Base-by-base conservation (phyloP, 1,139 yeast species). In the Groenewaldozyma sp. region DNA sequence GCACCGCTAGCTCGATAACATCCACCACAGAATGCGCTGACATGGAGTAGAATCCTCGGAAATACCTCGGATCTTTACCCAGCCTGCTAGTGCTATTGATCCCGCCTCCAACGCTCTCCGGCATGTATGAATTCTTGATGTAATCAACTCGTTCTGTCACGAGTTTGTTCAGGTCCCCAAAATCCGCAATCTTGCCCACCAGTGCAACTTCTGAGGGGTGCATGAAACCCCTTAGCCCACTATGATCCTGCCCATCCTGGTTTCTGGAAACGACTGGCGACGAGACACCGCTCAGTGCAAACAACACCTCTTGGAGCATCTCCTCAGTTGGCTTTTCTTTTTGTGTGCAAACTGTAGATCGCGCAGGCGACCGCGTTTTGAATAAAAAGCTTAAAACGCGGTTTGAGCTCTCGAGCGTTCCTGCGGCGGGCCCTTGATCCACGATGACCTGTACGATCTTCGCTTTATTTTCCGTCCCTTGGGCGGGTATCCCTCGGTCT, bases 21-120 rank as follows among this genome's bases (percentile, higher is more conserved):
- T 42, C 38, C 11, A 49, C 48, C 9, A 53, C 37, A 5, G 55
- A 51, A 35, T 53, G 50, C 9, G 48, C 41, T 4, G 44, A 35
- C 4, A 53, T 44, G 2, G 53, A 45, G 33, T 44, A 51, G 19
- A 51, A 48, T 27, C 50, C 46, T 10, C 35, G 37, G 31, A 31
- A 39, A 29, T 18, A 29, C 18, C 11, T 18, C 19, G 35, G 29
- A 4, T 32, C 19, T 5, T 28, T 21, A 3, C 35, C 35, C 7
- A 37, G 34, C n/a, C 29, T 42, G 19, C 26, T 36, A 18, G 24
- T 28, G 21, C 31, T 26, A 27, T 17, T 28, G 27, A 24, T 24
- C n/a, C 31, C 35, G 20, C 19, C 18, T 17, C 33, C 33, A 5
- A 18, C 33, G 36, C 29, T 13, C 10, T 35, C 31, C 7, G 33